A percentile compares a stretch with the other conserved stretches of the same genome.
These are phyloP conservation scores for Penicillium digitatum DNA, from an alignment of 2,329 filamentous ascomycete genomes.

Conservation along the genomic window DNA sequence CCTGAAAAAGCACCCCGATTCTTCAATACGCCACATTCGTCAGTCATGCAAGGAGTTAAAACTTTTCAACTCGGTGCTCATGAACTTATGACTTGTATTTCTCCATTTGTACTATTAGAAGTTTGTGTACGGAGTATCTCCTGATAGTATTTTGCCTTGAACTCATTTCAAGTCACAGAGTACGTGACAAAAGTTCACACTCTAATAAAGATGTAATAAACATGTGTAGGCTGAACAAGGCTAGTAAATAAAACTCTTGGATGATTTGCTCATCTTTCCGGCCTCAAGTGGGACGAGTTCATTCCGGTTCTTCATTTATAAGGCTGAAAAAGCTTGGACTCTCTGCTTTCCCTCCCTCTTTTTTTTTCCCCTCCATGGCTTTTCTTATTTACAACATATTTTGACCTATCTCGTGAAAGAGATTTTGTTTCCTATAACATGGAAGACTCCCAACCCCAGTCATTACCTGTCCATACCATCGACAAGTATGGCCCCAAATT, in stretches of 20 bases:
- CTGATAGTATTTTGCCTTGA: too few species aligned
- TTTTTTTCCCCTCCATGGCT: background rate
- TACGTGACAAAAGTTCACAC: too few species aligned
- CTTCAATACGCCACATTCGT: background rate
- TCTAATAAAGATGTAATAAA: too few species aligned
- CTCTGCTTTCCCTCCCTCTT: background rate
- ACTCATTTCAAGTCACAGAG: background rate
- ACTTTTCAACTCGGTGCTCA: background rate
- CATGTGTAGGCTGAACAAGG: too few species aligned
- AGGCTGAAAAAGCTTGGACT: slow-evolving; percentile 19
- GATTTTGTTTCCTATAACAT: background rate
- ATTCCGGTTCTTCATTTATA: slow-evolving; percentile 8
- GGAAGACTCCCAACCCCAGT: slow-evolving; percentile 8
- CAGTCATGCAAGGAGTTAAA: background rate
- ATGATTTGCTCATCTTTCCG: background rate
- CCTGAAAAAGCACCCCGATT: slow-evolving; percentile 34
- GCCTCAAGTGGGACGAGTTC: too few species aligned
- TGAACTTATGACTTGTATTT: background rate
- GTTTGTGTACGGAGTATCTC: background rate
- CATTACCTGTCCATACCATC: slow-evolving; percentile 22
- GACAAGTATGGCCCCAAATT: slow-evolving; percentile 40
- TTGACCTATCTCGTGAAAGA: background rate
- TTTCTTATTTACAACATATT: background rate
- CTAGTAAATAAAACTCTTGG: too few species aligned
- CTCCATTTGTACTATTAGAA: background rate